A percentile compares a stretch with the other conserved stretches of the same genome.
These are phyloP conservation scores for Diplocarpon rosae DNA, from an alignment of 2,329 filamentous ascomycete genomes.

Conservation along the genomic window DNA sequence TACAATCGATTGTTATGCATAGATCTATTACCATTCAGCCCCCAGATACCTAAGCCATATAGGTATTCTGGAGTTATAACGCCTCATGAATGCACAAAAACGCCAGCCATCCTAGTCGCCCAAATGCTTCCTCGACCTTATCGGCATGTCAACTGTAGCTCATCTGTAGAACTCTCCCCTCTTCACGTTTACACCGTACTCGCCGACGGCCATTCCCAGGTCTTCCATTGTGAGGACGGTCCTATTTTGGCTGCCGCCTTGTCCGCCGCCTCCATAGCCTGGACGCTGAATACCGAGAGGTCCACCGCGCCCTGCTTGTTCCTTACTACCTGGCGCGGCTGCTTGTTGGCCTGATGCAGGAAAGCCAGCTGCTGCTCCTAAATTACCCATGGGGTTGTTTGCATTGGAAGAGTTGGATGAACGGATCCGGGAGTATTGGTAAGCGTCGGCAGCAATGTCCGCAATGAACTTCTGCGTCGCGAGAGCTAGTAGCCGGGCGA, in stretches of 20 bases:
- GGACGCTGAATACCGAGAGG: slow-evolving; percentile 49
- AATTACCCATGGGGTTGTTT: slow-evolving; percentile 83
- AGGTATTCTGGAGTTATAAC: neutral
- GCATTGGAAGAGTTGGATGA: slow-evolving; percentile 78
- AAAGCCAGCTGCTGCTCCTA: slow-evolving; percentile 65
- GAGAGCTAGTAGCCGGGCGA: slow-evolving; percentile 85
- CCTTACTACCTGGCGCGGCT: slow-evolving; percentile 44
- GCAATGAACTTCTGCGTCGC: slow-evolving; percentile 99
- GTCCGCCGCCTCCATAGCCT: slow-evolving; percentile 78
- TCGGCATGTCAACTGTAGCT: slow-evolving; percentile 8
- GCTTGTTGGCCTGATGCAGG: slow-evolving; percentile 51
- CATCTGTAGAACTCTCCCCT: slow-evolving; percentile 91
- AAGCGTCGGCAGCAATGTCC: slow-evolving; percentile 92
- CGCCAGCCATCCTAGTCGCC: slow-evolving; percentile 9
- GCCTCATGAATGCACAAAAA: slow-evolving; percentile 2
- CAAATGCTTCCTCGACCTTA: neutral
- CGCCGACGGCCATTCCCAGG: slow-evolving; percentile 90
- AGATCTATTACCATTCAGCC: too few species aligned
- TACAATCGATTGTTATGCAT: too few species aligned
- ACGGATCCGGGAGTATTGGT: slow-evolving; percentile 93
- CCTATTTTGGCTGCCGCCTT: slow-evolving; percentile 77
- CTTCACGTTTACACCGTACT: slow-evolving; percentile 97
- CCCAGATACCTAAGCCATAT: neutral
- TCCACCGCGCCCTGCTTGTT: slow-evolving; percentile 40
- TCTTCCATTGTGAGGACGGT: slow-evolving; percentile 99